phyloP scores from a whole-genome alignment of 1,284 basidiomycete species.

The Ustilago cynodontis region DNA sequence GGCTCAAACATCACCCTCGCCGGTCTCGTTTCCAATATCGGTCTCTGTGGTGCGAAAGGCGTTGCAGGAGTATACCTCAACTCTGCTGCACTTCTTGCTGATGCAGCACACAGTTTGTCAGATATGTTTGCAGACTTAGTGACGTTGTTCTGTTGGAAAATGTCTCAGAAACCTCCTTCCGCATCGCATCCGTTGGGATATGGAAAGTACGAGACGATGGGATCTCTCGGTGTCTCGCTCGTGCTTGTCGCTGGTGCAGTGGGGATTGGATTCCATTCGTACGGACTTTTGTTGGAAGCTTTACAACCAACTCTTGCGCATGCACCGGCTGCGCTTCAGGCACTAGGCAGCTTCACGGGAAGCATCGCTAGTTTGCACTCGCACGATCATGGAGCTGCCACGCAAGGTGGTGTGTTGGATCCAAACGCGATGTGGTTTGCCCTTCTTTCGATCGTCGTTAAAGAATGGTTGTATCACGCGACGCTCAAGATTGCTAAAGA shows the following conservation, averaged over 20 bases:
- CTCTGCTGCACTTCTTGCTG: conserved; percentile 90
- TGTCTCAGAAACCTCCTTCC: conserved; percentile 84
- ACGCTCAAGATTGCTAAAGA: conserved; percentile 81
- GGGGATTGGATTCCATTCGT: conserved; percentile 91
- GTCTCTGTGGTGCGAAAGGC: conserved; percentile 85
- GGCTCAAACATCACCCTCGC: conserved; percentile 70
- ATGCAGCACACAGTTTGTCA: conserved; percentile 92
- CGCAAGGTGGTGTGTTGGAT: conserved; percentile 75
- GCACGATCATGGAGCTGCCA: conserved; percentile 70
- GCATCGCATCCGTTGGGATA: conserved; percentile 85
- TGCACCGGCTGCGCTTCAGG: conserved; percentile 76
- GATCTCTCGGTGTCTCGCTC: conserved; percentile 84
- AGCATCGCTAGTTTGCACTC: conserved; percentile 74
- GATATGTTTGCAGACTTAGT: conserved; percentile 90
- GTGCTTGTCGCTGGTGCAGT: conserved; percentile 85
- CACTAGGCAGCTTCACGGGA: conserved; percentile 75
- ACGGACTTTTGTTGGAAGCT: conserved; percentile 80
- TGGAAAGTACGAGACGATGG: conserved; percentile 91
- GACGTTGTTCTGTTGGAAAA: conserved; percentile 89
- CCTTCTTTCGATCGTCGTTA: conserved; percentile 80
- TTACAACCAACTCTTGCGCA: conserved; percentile 72
- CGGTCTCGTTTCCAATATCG: conserved; percentile 87
- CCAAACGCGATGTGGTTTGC: conserved; percentile 98
- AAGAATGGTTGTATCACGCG: conserved; percentile 86
- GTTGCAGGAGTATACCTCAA: conserved; percentile 73